These are phyloP conservation scores for Boletellus sp. DNA, from an alignment of 1,284 basidiomycete species.

Conservation along the genomic window DNA sequence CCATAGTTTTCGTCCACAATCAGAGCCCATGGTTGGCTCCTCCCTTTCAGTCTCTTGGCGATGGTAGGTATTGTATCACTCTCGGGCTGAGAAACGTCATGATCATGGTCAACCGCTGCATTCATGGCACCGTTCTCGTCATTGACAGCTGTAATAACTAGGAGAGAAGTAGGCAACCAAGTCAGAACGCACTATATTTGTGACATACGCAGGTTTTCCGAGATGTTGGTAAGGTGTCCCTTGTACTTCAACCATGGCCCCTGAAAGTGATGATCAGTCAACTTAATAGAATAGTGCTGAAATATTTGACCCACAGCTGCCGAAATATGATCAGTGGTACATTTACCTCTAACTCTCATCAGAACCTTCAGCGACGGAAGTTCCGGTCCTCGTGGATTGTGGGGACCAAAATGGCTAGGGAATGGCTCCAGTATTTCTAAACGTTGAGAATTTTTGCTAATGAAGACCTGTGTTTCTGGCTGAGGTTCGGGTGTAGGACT, in stretches of 20 bases:
- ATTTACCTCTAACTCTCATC: conserved; percentile 93
- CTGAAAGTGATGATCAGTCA: conserved; percentile 36
- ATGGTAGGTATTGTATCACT: conserved; percentile 85
- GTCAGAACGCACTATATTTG: conserved; percentile 2
- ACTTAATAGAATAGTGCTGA: neutral
- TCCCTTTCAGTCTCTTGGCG: conserved; percentile 82
- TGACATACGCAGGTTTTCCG: conserved; percentile 85
- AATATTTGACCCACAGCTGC: conserved; percentile 62
- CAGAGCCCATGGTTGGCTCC: conserved; percentile 87
- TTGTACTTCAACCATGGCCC: conserved; percentile 99
- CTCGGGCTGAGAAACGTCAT: conserved; percentile 42
- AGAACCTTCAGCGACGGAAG: conserved; percentile 80
- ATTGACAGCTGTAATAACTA: conserved; percentile 81
- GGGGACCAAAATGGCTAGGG: conserved; percentile 64
- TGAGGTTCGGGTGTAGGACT: conserved; percentile 69
- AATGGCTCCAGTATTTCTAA: conserved; percentile 91
- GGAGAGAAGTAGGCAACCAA: conserved; percentile 39
- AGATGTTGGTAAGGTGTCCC: conserved; percentile 93
- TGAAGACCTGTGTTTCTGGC: conserved; percentile 77
- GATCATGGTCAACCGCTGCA: conserved; percentile 76
- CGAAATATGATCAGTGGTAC: conserved; percentile 97
- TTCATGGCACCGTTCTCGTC: conserved; percentile 92
- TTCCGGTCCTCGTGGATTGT: conserved; percentile 63
- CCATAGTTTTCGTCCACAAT: conserved; percentile 97
- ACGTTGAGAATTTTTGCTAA: conserved; percentile 78